Base-by-base conservation (phyloP, 2,329 filamentous ascomycete genomes). In the Tolypocladium album region DNA sequence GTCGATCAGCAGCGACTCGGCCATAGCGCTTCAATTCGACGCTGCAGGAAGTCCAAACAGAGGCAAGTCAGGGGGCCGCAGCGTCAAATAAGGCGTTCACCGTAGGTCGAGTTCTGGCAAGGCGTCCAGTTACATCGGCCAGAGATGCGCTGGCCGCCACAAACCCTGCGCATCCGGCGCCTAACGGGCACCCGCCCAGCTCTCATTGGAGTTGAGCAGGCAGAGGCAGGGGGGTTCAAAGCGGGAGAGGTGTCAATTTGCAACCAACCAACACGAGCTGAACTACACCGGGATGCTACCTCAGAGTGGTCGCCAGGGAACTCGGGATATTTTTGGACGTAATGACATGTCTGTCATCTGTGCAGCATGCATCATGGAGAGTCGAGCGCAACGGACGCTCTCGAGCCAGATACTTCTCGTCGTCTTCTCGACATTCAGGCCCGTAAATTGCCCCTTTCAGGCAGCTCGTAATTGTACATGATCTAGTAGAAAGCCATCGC, bases 381-480 rank as follows among this genome's bases (percentile, higher is more conserved):
- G n/a, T 13, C 47, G 8, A 34, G n/a, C 47, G 12, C 27, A 15
- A 52, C 20, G 7, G 5, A n/a, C 1, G 13, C 36, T 5, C 11
- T 53, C 9, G 27, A 1, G 6, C 38, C 42, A 5, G 38, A 15
- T 12, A 17, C 38, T 3, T n/a, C 8, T 31, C 1, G 0, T 34
- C 6, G 8, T 34, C 31, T 36, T 53, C 17, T 53, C 27, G 31
- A 20, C 31, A 20, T 36, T 34, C 17, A 36, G 20, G 50, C n/a
- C 47, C 34, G 31, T 38, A 31, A 57, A 53, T 12, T 27, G 31
- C 59, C 24, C 53, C 58, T 9, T 45, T 27, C 47, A 34, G 27
- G 64, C 70, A 69, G 68, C 67, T 52, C 66, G 62, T 70, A 71
- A 66, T 73, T 67, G 64, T 74, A 73, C 72, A 72, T 71, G 65